These are phyloP conservation scores for Juncus effusus DNA, from an alignment of 176 grass and related monocot species.

Conservation along the genomic window DNA sequence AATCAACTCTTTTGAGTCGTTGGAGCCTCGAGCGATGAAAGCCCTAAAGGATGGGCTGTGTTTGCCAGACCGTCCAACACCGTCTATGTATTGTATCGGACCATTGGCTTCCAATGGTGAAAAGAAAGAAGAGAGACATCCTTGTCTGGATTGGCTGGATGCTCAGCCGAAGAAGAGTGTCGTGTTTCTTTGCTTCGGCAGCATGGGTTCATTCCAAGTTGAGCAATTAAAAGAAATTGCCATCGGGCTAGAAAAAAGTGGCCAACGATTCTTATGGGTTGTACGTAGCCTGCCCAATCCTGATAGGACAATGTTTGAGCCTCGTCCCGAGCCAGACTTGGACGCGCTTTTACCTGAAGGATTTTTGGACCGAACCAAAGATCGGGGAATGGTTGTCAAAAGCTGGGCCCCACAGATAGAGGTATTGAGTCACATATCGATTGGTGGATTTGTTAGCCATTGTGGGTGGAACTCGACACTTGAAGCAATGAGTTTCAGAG, in stretches of 20 bases:
- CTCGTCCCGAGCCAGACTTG: background rate
- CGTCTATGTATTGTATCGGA: constrained; percentile 21
- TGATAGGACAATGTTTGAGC: background rate
- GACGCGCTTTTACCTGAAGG: constrained; percentile 15
- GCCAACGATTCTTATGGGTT: constrained; percentile 41
- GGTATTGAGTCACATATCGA: constrained; percentile 17
- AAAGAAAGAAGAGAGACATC: background rate
- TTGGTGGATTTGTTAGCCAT: constrained; percentile 33
- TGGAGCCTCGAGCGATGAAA: constrained; percentile 17
- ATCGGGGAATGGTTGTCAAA: constrained; percentile 24
- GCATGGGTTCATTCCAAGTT: constrained; percentile 19
- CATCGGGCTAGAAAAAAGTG: constrained; percentile 33
- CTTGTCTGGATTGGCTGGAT: constrained; percentile 32
- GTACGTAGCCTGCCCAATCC: constrained; percentile 7
- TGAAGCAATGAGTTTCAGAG: constrained; percentile 25
- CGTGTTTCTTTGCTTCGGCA: constrained; percentile 45
- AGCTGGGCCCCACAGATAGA: constrained; percentile 35
- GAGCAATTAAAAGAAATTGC: constrained; percentile 39
- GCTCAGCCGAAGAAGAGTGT: constrained; percentile 27
- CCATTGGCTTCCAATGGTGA: background rate
- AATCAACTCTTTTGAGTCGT: constrained; percentile 25
- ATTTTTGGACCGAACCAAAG: constrained; percentile 20
- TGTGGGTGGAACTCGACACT: constrained; percentile 40
- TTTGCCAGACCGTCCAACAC: constrained; percentile 3
- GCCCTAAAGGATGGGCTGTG: constrained; percentile 12